A percentile compares a stretch with the other conserved stretches of the same genome.
Evolutionary conservation across 495 filamentous ascomycete genomes (phyloP).

Genomic region (Gamarada debralockiae): DNA sequence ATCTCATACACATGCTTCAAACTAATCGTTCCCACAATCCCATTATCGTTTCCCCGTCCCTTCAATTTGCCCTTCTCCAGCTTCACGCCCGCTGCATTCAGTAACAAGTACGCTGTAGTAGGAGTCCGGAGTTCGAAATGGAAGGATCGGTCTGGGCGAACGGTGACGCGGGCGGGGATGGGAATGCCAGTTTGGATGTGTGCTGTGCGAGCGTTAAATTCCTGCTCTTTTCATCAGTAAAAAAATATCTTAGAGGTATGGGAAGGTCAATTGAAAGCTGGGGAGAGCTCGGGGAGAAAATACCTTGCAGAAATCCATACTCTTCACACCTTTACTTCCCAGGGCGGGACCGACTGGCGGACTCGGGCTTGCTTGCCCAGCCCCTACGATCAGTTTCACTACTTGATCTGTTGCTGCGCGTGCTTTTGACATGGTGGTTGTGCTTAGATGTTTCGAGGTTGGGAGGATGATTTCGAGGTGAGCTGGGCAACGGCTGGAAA

Average conservation of each 20-base stretch:
- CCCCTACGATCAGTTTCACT: slow-evolving; percentile 97
- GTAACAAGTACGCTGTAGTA: slow-evolving; percentile 80
- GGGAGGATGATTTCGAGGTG: neutral
- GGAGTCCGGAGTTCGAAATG: slow-evolving; percentile 91
- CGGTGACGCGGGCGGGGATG: slow-evolving; percentile 84
- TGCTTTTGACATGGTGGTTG: slow-evolving; percentile 68
- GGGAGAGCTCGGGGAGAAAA: neutral
- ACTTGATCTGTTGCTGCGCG: slow-evolving; percentile 72
- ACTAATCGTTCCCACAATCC: slow-evolving; percentile 74
- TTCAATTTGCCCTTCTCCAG: slow-evolving; percentile 69
- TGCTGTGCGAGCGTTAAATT: slow-evolving; percentile 94
- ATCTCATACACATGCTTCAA: slow-evolving; percentile 99
- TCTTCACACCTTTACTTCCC: slow-evolving; percentile 97
- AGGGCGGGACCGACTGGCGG: slow-evolving; percentile 97
- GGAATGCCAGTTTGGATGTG: slow-evolving; percentile 82
- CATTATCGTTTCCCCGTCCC: slow-evolving; percentile 68
- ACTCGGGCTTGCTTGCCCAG: slow-evolving; percentile 92
- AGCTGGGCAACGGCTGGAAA: neutral
- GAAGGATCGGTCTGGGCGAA: slow-evolving; percentile 91
- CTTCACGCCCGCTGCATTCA: slow-evolving; percentile 74
- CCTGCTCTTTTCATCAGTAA: slow-evolving; percentile 48
- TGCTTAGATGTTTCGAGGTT: neutral
- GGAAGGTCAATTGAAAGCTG: neutral
- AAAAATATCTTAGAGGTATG: neutral
- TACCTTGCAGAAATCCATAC: slow-evolving; percentile 99